Conservation (phyloP, 2,329 filamentous ascomycete species). For the Exserohilum rostratum region DNA sequence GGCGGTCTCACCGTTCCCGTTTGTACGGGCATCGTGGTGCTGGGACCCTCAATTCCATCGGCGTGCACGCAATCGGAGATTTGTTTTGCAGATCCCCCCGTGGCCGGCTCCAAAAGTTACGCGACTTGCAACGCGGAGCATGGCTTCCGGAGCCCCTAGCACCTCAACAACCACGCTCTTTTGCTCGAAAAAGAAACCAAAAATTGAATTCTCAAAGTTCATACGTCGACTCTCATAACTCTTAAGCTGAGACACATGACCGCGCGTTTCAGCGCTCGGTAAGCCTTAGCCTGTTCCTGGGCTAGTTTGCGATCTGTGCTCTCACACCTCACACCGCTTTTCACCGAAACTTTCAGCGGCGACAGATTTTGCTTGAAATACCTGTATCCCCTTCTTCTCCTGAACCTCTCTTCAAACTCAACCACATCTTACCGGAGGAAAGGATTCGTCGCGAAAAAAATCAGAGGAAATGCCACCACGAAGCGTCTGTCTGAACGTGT, state of each 20-base stretch:
- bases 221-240: constrained; percentile 8
- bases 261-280: constrained; percentile 31
- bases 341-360: constrained; percentile 36
- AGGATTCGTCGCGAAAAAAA: constrained; percentile 17
- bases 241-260: constrained; percentile 41
- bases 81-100: constrained; percentile 9
- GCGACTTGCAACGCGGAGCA: constrained; percentile 3
- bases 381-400: constrained; percentile 20
- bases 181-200: not conserved
- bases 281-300: constrained; percentile 39
- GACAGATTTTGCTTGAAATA: constrained; percentile 35
- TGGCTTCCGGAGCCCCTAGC: not conserved
- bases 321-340: constrained; percentile 48
- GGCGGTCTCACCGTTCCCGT: constrained; percentile 23
- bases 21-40: constrained; percentile 13
- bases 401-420: constrained; percentile 11
- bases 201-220: not conserved
- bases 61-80: constrained; percentile 12
- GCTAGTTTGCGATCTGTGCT: constrained; percentile 42
- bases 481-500: constrained; percentile 47
- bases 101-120: not conserved
- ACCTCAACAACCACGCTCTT: constrained; percentile 8
- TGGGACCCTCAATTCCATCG: constrained; percentile 15
- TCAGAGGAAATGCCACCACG: constrained; percentile 41
- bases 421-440: constrained; percentile 17